Evolutionary conservation across 139 green algal genomes (phyloP), one percentile per base, ranked within the genome.

Genomic region (Chlamydomonas sp.): DNA sequence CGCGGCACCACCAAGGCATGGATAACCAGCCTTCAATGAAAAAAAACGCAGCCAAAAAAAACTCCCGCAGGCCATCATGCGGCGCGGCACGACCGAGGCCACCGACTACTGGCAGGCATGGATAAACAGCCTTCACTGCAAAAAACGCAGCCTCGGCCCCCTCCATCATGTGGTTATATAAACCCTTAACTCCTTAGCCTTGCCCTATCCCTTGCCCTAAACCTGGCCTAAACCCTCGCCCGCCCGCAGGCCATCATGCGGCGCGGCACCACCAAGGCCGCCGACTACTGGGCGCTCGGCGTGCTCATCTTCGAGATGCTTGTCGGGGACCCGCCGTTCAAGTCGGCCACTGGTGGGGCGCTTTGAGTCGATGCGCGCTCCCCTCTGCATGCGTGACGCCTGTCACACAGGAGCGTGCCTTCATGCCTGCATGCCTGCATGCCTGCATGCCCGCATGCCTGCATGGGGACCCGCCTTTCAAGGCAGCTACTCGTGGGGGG

Each of bases 271-370:
- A 85, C 68, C 48, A 81, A 83, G 35, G 83, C 82, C 0, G 88
- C 84, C 10, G 90, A 96, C 78, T 89, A 88, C 74, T 95, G 88
- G 88, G 85, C 85, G 35, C 74, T 95, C 33, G 89, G 89, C 1
- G 85, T 95, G 50, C 80, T 95, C 0, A 85, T 93, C 29, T 95
- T 89, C 61, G 89, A 95, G 74, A 88, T 95, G 84, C 76, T 92
- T 57, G 76, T 86, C 8, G 85, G 85, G 0, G 82, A 89, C 59
- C 83, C 89, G 61, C 87, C 87, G 39, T 95, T 93, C 79, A 89
- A 88, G 70, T 79, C 61, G 24, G 47, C 84, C 1, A 85, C 78
- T 54, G 72, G 67, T 28, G 85, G 89, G 10, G n/a, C 6, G 60
- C 13, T 67, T n/a, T 48, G 57, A 20, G 33, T 63, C 22, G 6